These are phyloP conservation scores for Aspergillus coremiiformis DNA, from an alignment of 495 filamentous ascomycete genomes.

Conservation along the genomic window DNA sequence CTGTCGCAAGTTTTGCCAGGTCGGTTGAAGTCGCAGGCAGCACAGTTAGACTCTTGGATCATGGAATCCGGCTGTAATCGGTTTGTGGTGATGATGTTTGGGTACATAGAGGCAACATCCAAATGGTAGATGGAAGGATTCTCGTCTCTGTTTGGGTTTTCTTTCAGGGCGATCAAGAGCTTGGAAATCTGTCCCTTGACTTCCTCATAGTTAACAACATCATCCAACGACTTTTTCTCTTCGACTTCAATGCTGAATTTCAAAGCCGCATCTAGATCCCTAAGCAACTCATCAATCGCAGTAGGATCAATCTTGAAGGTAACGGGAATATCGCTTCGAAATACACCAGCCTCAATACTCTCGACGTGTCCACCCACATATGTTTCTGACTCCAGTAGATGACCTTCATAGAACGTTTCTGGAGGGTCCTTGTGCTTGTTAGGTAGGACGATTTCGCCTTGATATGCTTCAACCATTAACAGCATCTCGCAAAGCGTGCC, in stretches of 20 bases:
- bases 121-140: slow-evolving; percentile 93
- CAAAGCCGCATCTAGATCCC: slow-evolving; percentile 83
- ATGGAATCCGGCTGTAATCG: slow-evolving; percentile 96
- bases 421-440: slow-evolving; percentile 92
- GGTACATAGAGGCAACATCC: slow-evolving; percentile 99
- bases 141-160: slow-evolving; percentile 73
- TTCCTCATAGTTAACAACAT: slow-evolving; percentile 89
- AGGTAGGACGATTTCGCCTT: slow-evolving; percentile 83
- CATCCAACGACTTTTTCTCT: slow-evolving; percentile 87
- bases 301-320: slow-evolving; percentile 81
- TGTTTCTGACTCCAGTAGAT: slow-evolving; percentile 91
- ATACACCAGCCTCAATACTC: slow-evolving; percentile 98
- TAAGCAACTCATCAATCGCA: slow-evolving; percentile 81
- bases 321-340: slow-evolving; percentile 88
- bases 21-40: slow-evolving; percentile 96
- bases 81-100: slow-evolving; percentile 99
- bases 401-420: slow-evolving; percentile 94
- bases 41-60: slow-evolving; percentile 93
- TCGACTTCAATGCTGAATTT: slow-evolving; percentile 89
- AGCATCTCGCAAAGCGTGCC: slow-evolving; percentile 98
- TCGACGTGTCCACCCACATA: slow-evolving; percentile 99
- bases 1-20: slow-evolving; percentile 97
- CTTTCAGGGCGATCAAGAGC: slow-evolving; percentile 64
- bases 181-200: slow-evolving; percentile 76
- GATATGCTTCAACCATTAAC: slow-evolving; percentile 95